Percentiles rank a stretch among this genome's conserved stretches.
Evolutionary conservation across 2,329 filamentous ascomycete species (phyloP).

Genomic region (Trichophyton simii): DNA sequence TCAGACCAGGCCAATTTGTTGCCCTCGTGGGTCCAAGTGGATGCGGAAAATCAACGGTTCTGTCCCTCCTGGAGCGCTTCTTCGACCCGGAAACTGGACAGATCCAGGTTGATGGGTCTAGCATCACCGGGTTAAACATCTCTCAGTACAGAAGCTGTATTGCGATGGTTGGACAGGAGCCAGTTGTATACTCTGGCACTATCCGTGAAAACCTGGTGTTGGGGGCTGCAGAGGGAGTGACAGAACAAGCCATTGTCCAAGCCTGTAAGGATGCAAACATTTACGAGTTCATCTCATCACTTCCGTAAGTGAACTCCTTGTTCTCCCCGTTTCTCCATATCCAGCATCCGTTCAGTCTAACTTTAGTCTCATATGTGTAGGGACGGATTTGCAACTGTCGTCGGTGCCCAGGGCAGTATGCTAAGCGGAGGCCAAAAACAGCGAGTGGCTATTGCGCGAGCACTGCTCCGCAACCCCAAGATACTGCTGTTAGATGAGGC

Average conservation of each 20-base stretch:
- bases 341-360: neutral
- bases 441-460: conserved; percentile 1
- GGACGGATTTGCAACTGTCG: neutral
- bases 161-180: conserved; percentile 83
- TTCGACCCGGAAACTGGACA: conserved; percentile 76
- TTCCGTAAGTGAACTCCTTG: conserved; percentile 44
- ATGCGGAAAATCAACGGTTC: conserved; percentile 87
- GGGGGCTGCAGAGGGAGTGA: conserved; percentile 55
- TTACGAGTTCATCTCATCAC: conserved; percentile 70
- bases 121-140: conserved; percentile 68
- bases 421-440: conserved; percentile 2
- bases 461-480: neutral
- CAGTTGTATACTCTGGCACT: conserved; percentile 82
- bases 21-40: conserved; percentile 88
- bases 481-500: conserved; percentile 1
- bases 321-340: neutral
- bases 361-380: neutral
- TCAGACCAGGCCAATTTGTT: conserved; percentile 37
- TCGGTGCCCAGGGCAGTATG: neutral
- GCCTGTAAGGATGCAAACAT: conserved; percentile 86
- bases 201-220: conserved; percentile 84
- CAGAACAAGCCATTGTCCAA: conserved; percentile 59
- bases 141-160: conserved; percentile 74
- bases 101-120: conserved; percentile 70
- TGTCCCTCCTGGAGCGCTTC: conserved; percentile 83